Evolutionary conservation across 345 rosid species (phyloP), one percentile per base, ranked within the genome.

Genomic region (Hibiscus syriacus): DNA sequence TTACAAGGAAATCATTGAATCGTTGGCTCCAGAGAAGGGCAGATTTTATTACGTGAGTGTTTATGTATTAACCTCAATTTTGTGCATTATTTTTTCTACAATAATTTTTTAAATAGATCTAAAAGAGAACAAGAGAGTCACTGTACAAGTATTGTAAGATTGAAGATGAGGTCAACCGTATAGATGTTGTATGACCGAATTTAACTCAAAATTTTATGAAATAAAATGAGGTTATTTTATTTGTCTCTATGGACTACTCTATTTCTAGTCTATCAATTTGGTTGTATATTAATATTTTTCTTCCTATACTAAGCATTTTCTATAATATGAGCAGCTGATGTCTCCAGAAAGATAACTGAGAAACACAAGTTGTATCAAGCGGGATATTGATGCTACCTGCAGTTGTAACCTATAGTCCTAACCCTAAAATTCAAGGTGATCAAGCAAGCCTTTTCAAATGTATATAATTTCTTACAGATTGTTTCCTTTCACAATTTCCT

Each of bases 1-100:
- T 93, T 45, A 82, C 90, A 27, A 85, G 77, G 78, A 80, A 78
- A 65, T 93, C 96, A 16, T 70, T 89, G 77, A 80, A 68, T 54
- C 58, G 19, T 36, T 90, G 97, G 97, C 65, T 93, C 71, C 87
- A 64, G 64, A 78, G 81, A 73, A 80, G 74, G 82, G 72, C 50
- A 26, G 65, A 52, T 70, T 70, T 64, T 55, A 48, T 68, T 26
- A 64, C 70, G 77, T 81, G 72, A 82, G 64, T 32, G 6, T 39
- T 48, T 7, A 46, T 69, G 79, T 72, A 77, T 66, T 70, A 50
- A 65, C 74, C 9, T 49, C 77, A 64, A 55, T 61, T 67, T 67
- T 53, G 49, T 34, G 30, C 57, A 66, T 30, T 49, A 11, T 27
- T 55, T 55, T 27, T 56, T 5, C 14, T 27, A 10, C 5, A 52